phyloP scores from a whole-genome alignment of 148 eudicot genomes.

The Hydrangea macrophylla region DNA sequence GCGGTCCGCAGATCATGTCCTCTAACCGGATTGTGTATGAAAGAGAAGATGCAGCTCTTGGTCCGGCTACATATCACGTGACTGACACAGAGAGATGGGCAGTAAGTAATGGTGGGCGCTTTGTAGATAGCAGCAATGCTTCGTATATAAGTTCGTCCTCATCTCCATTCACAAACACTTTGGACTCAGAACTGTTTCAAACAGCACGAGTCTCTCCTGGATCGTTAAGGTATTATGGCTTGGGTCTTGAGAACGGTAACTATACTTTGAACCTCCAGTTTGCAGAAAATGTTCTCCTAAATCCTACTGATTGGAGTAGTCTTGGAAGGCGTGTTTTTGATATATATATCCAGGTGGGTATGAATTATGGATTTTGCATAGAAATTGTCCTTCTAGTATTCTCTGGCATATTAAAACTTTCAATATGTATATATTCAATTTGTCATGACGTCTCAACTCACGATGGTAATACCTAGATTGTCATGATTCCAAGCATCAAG shows the following conservation, averaged over 20 bases:
- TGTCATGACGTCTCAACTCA: background rate
- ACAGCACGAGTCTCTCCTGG: conserved; percentile 70
- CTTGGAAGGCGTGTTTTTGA: conserved; percentile 82
- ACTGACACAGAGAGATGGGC: conserved; percentile 53
- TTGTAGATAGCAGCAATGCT: conserved; percentile 30
- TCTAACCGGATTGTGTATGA: conserved; percentile 37
- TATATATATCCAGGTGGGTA: conserved; percentile 67
- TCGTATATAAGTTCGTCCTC: conserved; percentile 23
- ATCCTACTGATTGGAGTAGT: conserved; percentile 47
- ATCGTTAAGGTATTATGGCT: conserved; percentile 75
- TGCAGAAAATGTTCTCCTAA: conserved; percentile 50
- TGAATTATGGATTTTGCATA: background rate
- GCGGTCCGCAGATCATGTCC: conserved; percentile 58
- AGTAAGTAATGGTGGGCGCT: conserved; percentile 65
- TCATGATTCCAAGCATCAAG: background rate
- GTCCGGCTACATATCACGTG: too few species aligned
- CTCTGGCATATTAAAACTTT: background rate
- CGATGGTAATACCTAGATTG: background rate
- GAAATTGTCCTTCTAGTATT: background rate
- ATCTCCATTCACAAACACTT: conserved; percentile 41
- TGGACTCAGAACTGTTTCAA: conserved; percentile 69
- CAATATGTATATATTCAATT: background rate
- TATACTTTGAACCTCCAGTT: conserved; percentile 65
- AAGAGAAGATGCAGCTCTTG: conserved; percentile 45
- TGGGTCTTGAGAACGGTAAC: conserved; percentile 84